Conservation (phyloP, 345 rosid genomes). For the Angophora floribunda region DNA sequence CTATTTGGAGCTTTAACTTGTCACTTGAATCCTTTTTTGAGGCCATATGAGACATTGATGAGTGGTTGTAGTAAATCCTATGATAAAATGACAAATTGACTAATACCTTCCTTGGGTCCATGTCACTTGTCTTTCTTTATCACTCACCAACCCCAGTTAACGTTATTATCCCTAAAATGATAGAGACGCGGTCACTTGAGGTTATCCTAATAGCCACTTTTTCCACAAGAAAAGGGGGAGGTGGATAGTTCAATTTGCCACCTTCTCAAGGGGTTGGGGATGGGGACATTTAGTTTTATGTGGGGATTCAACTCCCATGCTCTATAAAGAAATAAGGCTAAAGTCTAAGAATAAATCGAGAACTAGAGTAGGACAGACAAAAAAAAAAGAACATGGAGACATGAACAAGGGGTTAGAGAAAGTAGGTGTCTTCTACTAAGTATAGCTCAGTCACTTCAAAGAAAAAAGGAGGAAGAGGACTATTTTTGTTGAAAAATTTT, state of each 20-base stretch:
- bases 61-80: background rate
- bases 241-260: no score
- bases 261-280: no score
- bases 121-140: background rate
- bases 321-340: no score
- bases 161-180: background rate
- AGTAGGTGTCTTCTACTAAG: background rate
- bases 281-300: no score
- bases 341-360: no score
- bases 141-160: background rate
- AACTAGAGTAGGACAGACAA: no score
- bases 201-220: no score
- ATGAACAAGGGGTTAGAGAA: background rate
- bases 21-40: background rate
- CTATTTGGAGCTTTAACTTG: background rate
- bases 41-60: background rate
- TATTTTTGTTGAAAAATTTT: background rate
- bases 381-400: no score
- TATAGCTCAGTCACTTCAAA: background rate
- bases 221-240: no score
- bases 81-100: background rate
- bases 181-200: background rate
- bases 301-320: no score
- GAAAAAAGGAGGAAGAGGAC: background rate
- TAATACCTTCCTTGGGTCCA: background rate